phyloP scores from a whole-genome alignment of 2,329 filamentous ascomycete species.

The Trichoderma breve region DNA sequence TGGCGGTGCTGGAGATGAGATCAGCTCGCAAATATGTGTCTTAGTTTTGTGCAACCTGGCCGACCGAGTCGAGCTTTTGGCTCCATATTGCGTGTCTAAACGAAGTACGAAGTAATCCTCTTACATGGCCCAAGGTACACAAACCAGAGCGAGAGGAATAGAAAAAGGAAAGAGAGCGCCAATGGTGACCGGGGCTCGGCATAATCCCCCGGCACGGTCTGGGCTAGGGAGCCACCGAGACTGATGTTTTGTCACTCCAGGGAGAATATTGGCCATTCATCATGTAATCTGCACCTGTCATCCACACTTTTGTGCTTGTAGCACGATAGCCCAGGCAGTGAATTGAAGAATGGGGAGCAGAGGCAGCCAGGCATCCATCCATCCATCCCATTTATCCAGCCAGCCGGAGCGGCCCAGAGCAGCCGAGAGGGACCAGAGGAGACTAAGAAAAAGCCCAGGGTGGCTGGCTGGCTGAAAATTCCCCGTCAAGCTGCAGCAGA shows the following conservation, averaged over 20 bases:
- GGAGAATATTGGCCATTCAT: slow-evolving; percentile 1
- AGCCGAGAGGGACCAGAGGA: background rate
- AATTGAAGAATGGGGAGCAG: background rate
- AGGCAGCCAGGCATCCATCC: background rate
- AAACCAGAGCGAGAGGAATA: background rate
- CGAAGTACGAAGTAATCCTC: background rate
- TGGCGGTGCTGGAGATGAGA: background rate
- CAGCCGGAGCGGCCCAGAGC: slow-evolving; percentile 5
- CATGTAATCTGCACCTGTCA: background rate
- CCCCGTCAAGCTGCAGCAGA: background rate
- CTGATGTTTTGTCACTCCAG: background rate
- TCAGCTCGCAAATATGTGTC: background rate
- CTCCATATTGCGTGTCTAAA: background rate
- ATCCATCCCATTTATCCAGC: background rate
- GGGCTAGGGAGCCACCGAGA: background rate
- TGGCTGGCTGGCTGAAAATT: background rate
- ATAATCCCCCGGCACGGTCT: background rate
- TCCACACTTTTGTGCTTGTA: background rate
- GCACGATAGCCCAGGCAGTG: background rate
- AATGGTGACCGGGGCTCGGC: background rate
- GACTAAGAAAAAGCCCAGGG: background rate
- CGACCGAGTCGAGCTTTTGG: background rate
- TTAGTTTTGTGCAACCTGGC: background rate
- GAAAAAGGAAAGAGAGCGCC: background rate
- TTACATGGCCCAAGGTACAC: background rate